phyloP scores from a whole-genome alignment of 1,284 basidiomycete genomes.

The Naganishia liquefaciens region DNA sequence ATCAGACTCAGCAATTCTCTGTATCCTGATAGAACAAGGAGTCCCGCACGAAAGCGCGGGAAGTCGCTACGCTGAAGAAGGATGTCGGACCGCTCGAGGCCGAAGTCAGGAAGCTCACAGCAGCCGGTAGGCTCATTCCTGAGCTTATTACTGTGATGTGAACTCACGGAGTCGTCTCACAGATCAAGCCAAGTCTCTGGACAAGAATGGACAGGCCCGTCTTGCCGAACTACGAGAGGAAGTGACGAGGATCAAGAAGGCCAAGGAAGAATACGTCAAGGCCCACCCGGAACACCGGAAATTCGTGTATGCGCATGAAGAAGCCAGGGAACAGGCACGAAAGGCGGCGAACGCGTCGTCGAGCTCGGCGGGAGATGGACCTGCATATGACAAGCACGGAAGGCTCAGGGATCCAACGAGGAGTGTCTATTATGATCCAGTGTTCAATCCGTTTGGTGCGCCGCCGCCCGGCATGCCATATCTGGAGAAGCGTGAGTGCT shows the following conservation, averaged over 20 bases:
- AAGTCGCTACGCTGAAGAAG: constrained; percentile 81
- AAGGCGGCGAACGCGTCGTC: constrained; percentile 57
- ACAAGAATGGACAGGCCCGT: constrained; percentile 44
- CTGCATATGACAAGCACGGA: constrained; percentile 74
- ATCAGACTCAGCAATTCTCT: not conserved
- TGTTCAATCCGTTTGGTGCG: constrained; percentile 93
- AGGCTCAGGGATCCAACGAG: constrained; percentile 80
- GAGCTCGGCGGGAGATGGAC: constrained; percentile 34
- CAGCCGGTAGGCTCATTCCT: constrained; percentile 37
- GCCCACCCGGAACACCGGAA: constrained; percentile 85
- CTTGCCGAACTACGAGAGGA: constrained; percentile 68
- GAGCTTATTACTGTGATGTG: not conserved
- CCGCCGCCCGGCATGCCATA: constrained; percentile 96
- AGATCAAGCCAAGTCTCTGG: constrained; percentile 38
- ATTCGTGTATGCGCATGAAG: constrained; percentile 64
- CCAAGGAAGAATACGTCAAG: constrained; percentile 84
- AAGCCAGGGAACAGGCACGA: constrained; percentile 35
- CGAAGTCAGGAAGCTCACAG: constrained; percentile 47
- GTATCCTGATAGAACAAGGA: constrained; percentile 71
- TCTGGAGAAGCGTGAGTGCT: constrained; percentile 70
- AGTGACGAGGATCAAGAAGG: constrained; percentile 71
- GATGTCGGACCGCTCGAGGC: constrained; percentile 69
- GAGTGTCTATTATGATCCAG: constrained; percentile 87
- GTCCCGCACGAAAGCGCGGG: constrained; percentile 71
- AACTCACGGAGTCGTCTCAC: not conserved